Base-by-base conservation (phyloP, 2,329 filamentous ascomycete species). In the Aspergillus transmontanensis region DNA sequence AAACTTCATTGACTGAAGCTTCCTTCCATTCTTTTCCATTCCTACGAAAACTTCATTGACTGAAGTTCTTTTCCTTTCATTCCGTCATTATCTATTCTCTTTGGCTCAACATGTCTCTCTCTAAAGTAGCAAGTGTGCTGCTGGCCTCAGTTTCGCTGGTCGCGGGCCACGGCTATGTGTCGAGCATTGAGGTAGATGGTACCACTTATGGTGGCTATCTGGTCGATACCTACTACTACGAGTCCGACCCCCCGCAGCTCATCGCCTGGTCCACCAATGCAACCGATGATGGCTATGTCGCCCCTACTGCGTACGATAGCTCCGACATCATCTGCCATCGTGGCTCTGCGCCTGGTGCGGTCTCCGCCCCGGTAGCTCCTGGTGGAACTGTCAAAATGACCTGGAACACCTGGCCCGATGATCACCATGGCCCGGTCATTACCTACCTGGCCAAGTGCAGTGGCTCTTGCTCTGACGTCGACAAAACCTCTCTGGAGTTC, bases 391-490 rank as follows among this genome's bases (percentile, higher is more conserved):
- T 90, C 69, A 78, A 82, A 51, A 75, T 90, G 56, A 81, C 85
- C 67, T 90, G 88, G 88, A 84, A 81, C 61, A 79, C 79, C n/a
- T 90, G 88, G 88, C 87, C 87, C 12, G 80, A 84, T 2, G 84
- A 81, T 48, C 85, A 90, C 78, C 81, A 87, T 62, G 86, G 86
- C 1, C 87, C 87, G 6, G 82, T 89, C 65, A 80, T 89, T 63
- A 83, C 84, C 74, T 89, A 89, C 78, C 79, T 89, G 7, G 87
- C 87, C 46, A 80, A 80, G 63, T 87, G 85, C 73, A 74, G 81
- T 55, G 83, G 81, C 28, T 81, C 85, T 71, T 88, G 84, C 72
- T 78, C 82, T 50, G 73, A 75, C 0, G 84, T 82, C 62, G 81
- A 84, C 72, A 84, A 85, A 72, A 77, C 73, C 0, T 71, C 77